Base-by-base conservation (phyloP, 2,329 filamentous ascomycete species). In the Capronia americana region DNA sequence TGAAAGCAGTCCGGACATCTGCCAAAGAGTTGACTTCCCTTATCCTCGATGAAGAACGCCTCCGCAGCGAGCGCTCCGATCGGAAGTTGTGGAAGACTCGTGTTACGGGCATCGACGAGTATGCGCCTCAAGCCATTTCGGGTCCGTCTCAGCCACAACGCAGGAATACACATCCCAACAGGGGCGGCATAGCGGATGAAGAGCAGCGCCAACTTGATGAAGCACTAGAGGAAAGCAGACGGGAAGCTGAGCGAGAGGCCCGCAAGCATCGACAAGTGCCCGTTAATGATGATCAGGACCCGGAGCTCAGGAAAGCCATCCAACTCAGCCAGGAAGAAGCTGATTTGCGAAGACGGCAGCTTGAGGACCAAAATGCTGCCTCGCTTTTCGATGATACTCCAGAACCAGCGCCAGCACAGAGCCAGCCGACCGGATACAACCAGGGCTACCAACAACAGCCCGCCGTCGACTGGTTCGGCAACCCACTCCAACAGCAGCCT, bases 391-490 rank as follows among this genome's bases (percentile, higher is more conserved):
- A 96, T 73, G 92, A 96, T 73, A 83, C 85, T 28, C 84, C 85
- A 6, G 86, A 87, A 44, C 85, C 88, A 4, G 86, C 87, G 41
- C 85, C 88, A 5, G 79, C 83, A 26, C 90, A 92, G 73, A 86
- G 91, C 41, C 92, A 93, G 79, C 88, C 87, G 48, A 98, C 93
- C 14, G 94, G 93, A 41, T 93, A 92, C 82, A 98, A 97, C 79
- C 93, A 97, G 80, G 94, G 94, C 55, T 99, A 99, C 75, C 93
- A 98, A 81, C 95, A 99, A 80, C 94, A 97, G 76, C 91, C 91
- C 64, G 92, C 92, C 12, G 95, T 99, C 20, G 95, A 99, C 79
- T 98, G 96, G 88, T 95, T 96, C 74, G 95, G 94, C 66, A 99
- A 99, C 78, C 92, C 93, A 12, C 90, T 98, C 74, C 92, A 94